Percentiles rank a stretch among this genome's conserved stretches.
phyloP scores from a whole-genome alignment of 306 rosid genomes.

The Gastrolobium bilobum region DNA sequence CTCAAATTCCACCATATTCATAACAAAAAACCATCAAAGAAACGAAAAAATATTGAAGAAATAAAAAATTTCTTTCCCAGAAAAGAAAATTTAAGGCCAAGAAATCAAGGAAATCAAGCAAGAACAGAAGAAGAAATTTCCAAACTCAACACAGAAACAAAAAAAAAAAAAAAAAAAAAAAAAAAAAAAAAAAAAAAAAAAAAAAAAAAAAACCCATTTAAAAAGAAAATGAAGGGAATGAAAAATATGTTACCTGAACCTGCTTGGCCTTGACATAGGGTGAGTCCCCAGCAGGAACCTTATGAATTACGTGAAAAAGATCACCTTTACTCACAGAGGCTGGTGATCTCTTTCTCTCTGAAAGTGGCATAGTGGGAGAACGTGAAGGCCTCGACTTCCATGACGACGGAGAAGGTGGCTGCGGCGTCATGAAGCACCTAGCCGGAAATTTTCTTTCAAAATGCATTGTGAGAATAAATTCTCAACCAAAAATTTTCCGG shows the following conservation, averaged over 20 bases:
- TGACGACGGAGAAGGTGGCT: conserved; percentile 39
- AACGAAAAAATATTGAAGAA: background rate
- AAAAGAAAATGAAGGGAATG: background rate
- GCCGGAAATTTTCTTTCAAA: conserved; percentile 54
- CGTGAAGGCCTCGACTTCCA: conserved; percentile 52
- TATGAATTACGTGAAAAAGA: conserved; percentile 75
- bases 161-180: background rate
- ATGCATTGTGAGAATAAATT: conserved; percentile 10
- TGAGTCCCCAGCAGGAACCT: conserved; percentile 93
- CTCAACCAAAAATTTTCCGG: conserved; percentile 39
- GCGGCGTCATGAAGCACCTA: conserved; percentile 68
- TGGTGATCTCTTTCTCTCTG: conserved; percentile 68
- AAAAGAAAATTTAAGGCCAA: conserved; percentile 45
- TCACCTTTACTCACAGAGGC: conserved; percentile 58
- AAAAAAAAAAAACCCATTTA: background rate
- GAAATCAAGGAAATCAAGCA: conserved; percentile 35
- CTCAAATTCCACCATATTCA: conserved; percentile 11
- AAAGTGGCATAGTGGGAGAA: conserved; percentile 56
- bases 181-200: background rate
- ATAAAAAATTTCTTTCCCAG: background rate
- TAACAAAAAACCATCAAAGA: conserved; percentile 34
- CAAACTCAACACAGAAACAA: too few species aligned
- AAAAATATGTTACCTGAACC: conserved; percentile 72
- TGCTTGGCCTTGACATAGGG: conserved; percentile 95
- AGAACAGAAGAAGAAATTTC: conserved; percentile 27